Evolutionary conservation across 768 basidiomycete genomes (phyloP), one percentile per base, ranked within the genome.

Genomic region (Tricholomella constricta): DNA sequence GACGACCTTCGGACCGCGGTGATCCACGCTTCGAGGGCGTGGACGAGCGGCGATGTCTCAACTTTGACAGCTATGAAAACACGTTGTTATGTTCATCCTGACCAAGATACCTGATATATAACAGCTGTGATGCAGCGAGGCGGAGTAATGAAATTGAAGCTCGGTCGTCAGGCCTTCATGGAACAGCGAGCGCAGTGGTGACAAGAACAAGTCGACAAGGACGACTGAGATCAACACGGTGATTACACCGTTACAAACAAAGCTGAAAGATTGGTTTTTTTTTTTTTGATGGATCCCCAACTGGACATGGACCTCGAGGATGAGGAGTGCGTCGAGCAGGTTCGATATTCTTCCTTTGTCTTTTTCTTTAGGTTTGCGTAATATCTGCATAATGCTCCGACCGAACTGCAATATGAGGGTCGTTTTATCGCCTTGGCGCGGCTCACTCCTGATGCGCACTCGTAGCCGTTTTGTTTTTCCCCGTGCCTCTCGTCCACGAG

Each of bases 1-100:
- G 54, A 48, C 37, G 19, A 37, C 37, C 55, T 54, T 60, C 55
- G 49, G 51, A 56, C 59, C 62, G 62, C 57, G 53, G 62, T 58
- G 55, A 61, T 58, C 55, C 56, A 61, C 51, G 62, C 52, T 44
- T 23, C 27, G 26, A 51, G 36, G 26, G 62, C 44, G 48, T 55
- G 51, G 55, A 37, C 43, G 27, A 43, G 46, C 20, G 49, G 43
- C 55, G 48, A 52, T 37, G 51, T 44, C 22, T 54, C 54, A 31
- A 54, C 49, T 50, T 51, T 53, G 40, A 55, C 46, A 45, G 53
- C 27, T 51, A 43, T 48, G 57, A 48, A 48, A 4, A 58, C 62
- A 60, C 59, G 62, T 58, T 56, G 22, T 46, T 50, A 45, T 50
- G 41, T 56, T 23, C 40, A 44, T 22, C 26, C 22, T 27, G 50